Evolutionary conservation across 2,329 filamentous ascomycete genomes (phyloP), one percentile per base, ranked within the genome.

Genomic region (Aspergillus ochraceoroseus): DNA sequence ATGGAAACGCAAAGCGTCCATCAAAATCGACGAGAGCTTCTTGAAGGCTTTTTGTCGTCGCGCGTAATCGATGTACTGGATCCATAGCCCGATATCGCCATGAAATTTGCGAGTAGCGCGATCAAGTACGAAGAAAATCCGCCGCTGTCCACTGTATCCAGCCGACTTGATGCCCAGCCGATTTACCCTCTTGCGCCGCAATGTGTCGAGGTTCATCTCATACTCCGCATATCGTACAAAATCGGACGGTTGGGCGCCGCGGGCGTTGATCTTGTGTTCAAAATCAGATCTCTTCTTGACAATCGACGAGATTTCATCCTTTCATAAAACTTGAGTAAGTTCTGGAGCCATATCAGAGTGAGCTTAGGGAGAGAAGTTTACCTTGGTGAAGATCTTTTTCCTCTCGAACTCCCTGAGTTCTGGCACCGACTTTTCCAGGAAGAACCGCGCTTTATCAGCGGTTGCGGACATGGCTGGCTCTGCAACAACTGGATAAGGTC

Each of bases 361-460:
- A n/a, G n/a, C 7, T 11, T 27, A 19, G 28, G 26, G 6, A 13
- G 32, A 9, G 17, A 22, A 34, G 55, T 66, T 22, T 65, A 85
- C 85, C 70, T 83, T 82, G 46, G 76, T 79, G 69, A 98, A 98
- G 54, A 98, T 85, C 55, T 87, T 83, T 65, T 95, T 95, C 51
- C 86, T 79, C 66, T 94, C 85, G 65, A 87, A 94, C 57, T 95
- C 88, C 48, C 88, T 87, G 42, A 98, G 77, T 65, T 96, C 89
- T 11, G 89, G 87, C 29, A 95, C 86, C 2, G 85, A 84, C 54
- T 90, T 84, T 71, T 98, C 92, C 50, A 96, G 77, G 66, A 86
- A 95, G 68, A 90, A 96, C 43, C 90, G 86, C 41, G 90, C 92
- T 68, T 95, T 96, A 60, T 96, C 92, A 49, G 85, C 83, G 43